phyloP scores from a whole-genome alignment of 495 filamentous ascomycete species.

The Symbiotaphrina buchneri region DNA sequence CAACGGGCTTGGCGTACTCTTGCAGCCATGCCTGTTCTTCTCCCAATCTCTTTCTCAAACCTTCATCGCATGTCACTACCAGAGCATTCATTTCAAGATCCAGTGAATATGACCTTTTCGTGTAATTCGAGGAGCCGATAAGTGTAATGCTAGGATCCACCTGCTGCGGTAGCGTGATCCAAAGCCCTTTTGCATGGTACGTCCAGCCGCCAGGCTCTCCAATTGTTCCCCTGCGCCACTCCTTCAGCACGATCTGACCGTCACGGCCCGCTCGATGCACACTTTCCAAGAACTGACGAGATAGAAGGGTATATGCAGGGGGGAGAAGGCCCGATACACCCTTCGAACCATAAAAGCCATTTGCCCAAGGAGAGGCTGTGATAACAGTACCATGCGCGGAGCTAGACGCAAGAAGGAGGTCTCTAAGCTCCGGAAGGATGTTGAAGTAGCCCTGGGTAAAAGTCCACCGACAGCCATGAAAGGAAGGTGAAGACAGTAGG shows the following conservation, averaged over 20 bases:
- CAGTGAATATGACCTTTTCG: slow-evolving; percentile 72
- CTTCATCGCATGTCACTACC: slow-evolving; percentile 60
- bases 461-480: slow-evolving; percentile 39
- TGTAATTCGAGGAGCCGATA: slow-evolving; percentile 89
- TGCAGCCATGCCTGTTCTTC: slow-evolving; percentile 63
- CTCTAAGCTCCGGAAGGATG: slow-evolving; percentile 59
- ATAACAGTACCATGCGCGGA: slow-evolving; percentile 55
- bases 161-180: slow-evolving; percentile 44
- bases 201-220: slow-evolving; percentile 74
- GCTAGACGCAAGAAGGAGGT: slow-evolving; percentile 48
- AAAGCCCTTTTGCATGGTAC: slow-evolving; percentile 94
- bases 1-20: slow-evolving; percentile 40
- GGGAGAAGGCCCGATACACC: slow-evolving; percentile 81
- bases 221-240: slow-evolving; percentile 74
- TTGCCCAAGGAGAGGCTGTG: slow-evolving; percentile 84
- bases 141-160: slow-evolving; percentile 50
- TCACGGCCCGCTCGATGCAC: slow-evolving; percentile 37
- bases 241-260: slow-evolving; percentile 43
- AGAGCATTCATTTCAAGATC: slow-evolving; percentile 75
- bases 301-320: slow-evolving; percentile 73
- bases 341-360: slow-evolving; percentile 81
- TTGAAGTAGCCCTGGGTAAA: slow-evolving; percentile 99
- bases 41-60: slow-evolving; percentile 45
- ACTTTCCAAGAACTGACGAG: slow-evolving; percentile 55
- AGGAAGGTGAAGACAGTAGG: slow-evolving; percentile 33